phyloP scores from a whole-genome alignment of 2,329 filamentous ascomycete species.

The Talaromyces rugulosus region DNA sequence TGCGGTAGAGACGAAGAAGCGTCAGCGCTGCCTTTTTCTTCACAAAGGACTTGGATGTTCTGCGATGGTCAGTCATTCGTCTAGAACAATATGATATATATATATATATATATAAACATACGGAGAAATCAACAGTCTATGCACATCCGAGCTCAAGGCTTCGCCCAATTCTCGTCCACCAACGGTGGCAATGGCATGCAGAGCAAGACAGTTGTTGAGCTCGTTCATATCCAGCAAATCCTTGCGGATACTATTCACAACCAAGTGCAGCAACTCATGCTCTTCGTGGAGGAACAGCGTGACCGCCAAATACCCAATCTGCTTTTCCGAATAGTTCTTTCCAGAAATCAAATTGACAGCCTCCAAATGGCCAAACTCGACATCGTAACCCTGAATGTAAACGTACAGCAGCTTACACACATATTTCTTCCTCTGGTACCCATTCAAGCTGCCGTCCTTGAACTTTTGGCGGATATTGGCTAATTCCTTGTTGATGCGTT shows the following conservation, averaged over 20 bases:
- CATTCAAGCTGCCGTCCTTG: slow-evolving; percentile 88
- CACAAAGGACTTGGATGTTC: slow-evolving; percentile 89
- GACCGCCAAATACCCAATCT: slow-evolving; percentile 97
- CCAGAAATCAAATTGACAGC: slow-evolving; percentile 97
- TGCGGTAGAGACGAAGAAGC: slow-evolving; percentile 86
- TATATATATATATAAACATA: slow-evolving; percentile 45
- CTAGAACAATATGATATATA: slow-evolving; percentile 9
- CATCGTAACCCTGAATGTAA: slow-evolving; percentile 97
- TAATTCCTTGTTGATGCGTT: slow-evolving; percentile 98
- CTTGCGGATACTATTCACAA: slow-evolving; percentile 98
- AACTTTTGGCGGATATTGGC: slow-evolving; percentile 99
- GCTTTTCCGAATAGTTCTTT: slow-evolving; percentile 97
- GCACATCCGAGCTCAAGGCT: slow-evolving; percentile 84
- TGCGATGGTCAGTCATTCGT: slow-evolving; percentile 24
- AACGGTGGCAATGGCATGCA: slow-evolving; percentile 97
- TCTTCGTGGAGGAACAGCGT: slow-evolving; percentile 96
- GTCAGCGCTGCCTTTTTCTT: slow-evolving; percentile 99
- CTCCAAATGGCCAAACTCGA: slow-evolving; percentile 97
- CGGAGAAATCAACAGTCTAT: slow-evolving; percentile 91
- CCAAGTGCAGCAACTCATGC: slow-evolving; percentile 90
- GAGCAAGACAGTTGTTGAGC: slow-evolving; percentile 90
- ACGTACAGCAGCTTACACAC: slow-evolving; percentile 99
- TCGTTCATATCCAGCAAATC: slow-evolving; percentile 93
- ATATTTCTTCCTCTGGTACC: slow-evolving; percentile 99
- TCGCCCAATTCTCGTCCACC: slow-evolving; percentile 97